These are phyloP conservation scores for Monilinia laxa DNA, from an alignment of 2,329 filamentous ascomycete genomes.

Conservation along the genomic window DNA sequence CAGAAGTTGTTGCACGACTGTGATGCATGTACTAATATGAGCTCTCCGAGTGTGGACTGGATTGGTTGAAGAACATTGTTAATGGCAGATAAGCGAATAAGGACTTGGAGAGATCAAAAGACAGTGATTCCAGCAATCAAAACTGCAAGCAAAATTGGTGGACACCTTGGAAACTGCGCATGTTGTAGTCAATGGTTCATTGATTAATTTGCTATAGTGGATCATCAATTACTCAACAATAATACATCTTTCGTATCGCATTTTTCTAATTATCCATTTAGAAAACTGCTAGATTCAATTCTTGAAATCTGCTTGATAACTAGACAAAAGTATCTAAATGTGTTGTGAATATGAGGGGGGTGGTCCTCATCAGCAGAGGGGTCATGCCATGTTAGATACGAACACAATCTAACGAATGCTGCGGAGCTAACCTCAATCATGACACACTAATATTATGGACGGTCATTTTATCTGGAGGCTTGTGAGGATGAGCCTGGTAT, in stretches of 20 bases:
- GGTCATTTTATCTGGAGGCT: not conserved
- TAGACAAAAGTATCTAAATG: not conserved
- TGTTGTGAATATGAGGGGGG: not conserved
- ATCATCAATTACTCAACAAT: not conserved
- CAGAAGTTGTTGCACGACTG: conserved; percentile 23
- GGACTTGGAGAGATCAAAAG: not conserved
- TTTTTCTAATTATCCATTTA: not conserved
- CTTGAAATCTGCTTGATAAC: not conserved
- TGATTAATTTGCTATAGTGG: not conserved
- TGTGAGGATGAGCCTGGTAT: not conserved
- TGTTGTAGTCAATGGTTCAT: not conserved
- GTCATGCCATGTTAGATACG: too few relatives aligned
- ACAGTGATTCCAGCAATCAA: not conserved
- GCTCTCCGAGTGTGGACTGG: conserved; percentile 32
- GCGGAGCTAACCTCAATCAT: not conserved
- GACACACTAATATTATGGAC: not conserved
- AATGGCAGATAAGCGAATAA: not conserved
- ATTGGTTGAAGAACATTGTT: conserved; percentile 26
- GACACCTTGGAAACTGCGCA: not conserved
- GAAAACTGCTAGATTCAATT: too few relatives aligned
- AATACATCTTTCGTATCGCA: not conserved
- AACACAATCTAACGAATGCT: not conserved
- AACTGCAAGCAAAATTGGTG: not conserved
- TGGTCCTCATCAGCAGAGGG: too few relatives aligned
- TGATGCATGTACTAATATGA: conserved; percentile 28